These are phyloP conservation scores for Trichoderma endophyticum DNA, from an alignment of 2,329 filamentous ascomycete genomes.

Conservation along the genomic window DNA sequence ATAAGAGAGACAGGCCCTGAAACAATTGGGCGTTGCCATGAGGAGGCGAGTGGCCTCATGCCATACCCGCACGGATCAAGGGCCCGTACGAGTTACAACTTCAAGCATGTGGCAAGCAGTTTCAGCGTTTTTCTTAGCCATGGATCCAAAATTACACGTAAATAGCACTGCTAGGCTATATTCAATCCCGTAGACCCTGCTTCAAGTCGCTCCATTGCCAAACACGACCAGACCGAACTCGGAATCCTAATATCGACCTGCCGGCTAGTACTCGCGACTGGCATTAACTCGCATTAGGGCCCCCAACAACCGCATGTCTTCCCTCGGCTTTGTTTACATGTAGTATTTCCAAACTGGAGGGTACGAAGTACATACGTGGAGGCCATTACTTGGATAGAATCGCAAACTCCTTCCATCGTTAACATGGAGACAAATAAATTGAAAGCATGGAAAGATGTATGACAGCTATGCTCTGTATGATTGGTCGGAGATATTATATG, in stretches of 20 bases:
- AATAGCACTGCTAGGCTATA: neutral
- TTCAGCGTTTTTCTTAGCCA: neutral
- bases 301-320: neutral
- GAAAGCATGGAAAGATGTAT: neutral
- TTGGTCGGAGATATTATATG: neutral
- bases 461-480: neutral
- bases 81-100: neutral
- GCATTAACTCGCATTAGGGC: neutral
- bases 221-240: neutral
- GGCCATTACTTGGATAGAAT: no score
- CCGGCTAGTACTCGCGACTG: neutral
- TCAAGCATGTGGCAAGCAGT: neutral
- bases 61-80: neutral
- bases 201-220: neutral
- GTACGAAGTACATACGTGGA: no score
- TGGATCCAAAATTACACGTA: neutral
- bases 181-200: neutral
- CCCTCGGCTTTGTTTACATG: neutral
- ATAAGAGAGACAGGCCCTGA: neutral
- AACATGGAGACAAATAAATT: neutral
- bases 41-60: neutral
- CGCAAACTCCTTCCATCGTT: no score
- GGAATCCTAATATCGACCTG: neutral
- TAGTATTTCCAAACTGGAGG: no score
- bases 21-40: neutral